These are phyloP conservation scores for Colletotrichum shisoi DNA, from an alignment of 2,329 filamentous ascomycete species.

Conservation along the genomic window DNA sequence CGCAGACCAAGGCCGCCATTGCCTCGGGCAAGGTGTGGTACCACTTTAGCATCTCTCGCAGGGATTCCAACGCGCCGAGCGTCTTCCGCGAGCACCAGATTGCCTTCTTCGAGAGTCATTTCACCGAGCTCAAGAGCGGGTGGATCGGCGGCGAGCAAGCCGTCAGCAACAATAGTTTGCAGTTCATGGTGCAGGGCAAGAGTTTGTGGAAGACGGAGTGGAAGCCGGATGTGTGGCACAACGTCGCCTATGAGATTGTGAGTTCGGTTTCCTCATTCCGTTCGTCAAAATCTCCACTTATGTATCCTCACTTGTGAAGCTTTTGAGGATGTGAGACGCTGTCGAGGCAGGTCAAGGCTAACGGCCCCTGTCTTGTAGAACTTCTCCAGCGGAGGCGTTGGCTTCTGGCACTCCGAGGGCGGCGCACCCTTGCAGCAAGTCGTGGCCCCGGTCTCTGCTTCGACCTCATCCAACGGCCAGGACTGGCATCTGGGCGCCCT, in stretches of 20 bases:
- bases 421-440: constrained; percentile 63
- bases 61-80: constrained; percentile 66
- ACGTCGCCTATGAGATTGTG: constrained; percentile 75
- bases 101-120: constrained; percentile 72
- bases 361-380: constrained; percentile 48
- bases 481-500: constrained; percentile 79
- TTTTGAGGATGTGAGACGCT: constrained; percentile 5
- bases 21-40: constrained; percentile 73
- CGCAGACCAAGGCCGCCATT: constrained; percentile 71
- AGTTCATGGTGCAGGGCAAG: constrained; percentile 69
- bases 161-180: constrained; percentile 61
- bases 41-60: constrained; percentile 73
- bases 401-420: constrained; percentile 75
- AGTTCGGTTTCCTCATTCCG: constrained; percentile 35
- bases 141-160: constrained; percentile 60
- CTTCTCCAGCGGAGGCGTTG: constrained; percentile 68
- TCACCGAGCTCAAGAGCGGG: constrained; percentile 77
- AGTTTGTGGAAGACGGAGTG: constrained; percentile 70
- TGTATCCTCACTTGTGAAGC: not conserved
- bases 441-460: constrained; percentile 66
- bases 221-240: constrained; percentile 73
- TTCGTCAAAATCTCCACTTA: not conserved
- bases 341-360: not conserved
- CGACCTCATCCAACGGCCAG: constrained; percentile 70
- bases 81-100: constrained; percentile 72